These are phyloP conservation scores for Arthrobotrys sinensis DNA, from an alignment of 2,329 filamentous ascomycete species.

Conservation along the genomic window DNA sequence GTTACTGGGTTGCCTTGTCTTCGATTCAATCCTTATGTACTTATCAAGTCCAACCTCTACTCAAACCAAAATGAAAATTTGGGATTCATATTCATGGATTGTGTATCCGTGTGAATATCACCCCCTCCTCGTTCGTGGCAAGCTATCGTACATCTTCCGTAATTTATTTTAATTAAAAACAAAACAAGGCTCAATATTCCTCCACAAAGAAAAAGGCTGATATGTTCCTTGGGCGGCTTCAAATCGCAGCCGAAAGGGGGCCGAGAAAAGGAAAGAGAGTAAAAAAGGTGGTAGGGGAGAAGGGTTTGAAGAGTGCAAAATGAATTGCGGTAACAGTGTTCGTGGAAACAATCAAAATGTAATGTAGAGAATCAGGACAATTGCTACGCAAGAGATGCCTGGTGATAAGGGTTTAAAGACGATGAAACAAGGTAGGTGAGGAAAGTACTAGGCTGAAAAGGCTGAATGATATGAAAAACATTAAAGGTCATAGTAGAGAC, in stretches of 20 bases:
- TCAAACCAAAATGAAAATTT: neutral
- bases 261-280: neutral
- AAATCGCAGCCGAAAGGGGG: conserved; percentile 1
- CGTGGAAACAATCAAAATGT: neutral
- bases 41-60: neutral
- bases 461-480: conserved; percentile 12
- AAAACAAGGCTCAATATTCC: neutral
- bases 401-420: neutral
- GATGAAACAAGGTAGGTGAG: conserved; percentile 4
- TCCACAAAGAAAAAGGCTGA: conserved; percentile 29
- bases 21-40: neutral
- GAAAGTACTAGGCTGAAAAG: conserved; percentile 6
- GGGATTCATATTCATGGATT: conserved; percentile 11
- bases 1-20: neutral
- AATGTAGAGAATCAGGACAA: conserved; percentile 1
- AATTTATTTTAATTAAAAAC: conserved; percentile 24
- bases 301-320: neutral
- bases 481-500: conserved; percentile 53
- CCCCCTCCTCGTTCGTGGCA: conserved; percentile 7
- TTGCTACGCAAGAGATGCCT: conserved; percentile 23
- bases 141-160: conserved; percentile 46
- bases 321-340: neutral
- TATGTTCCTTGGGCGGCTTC: conserved; percentile 3
- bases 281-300: neutral
- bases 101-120: conserved; percentile 15